Base-by-base conservation (phyloP, 2,329 filamentous ascomycete species). In the Fusarium illudens region DNA sequence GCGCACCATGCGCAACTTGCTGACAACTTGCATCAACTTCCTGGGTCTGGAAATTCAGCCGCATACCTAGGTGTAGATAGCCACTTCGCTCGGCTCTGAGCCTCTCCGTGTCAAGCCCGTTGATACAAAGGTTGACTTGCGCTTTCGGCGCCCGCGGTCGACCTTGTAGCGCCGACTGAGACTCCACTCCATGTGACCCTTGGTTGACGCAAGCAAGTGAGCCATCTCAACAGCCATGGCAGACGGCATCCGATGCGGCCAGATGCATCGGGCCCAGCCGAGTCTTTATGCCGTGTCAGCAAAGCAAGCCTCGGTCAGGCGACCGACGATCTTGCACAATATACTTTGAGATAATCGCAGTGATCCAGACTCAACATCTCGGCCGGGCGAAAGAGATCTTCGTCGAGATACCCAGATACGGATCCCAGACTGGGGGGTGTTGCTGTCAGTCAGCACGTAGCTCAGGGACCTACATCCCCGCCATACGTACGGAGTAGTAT, bases 221-320 rank as follows among this genome's bases (percentile, higher is more conserved):
- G 11, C 19, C 34, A 19, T 37, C 27, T 20, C 9, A 11, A n/a
- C 19, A n/a, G 13, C 20, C 46, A 15, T 2, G 15, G n/a, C 12
- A 33, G 13, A 17, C 12, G 30, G 8, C 34, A 29, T 48, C 49
- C 32, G n/a, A 4, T 46, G 9, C 20, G 17, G 36, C 44, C 29
- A 19, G 15, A 33, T 39, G 27, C 42, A 25, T 44, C 50, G 53
- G 56, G 34, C 37, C 44, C 27, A 54, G 32, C 13, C 15, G 48
- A 48, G 36, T 30, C 34, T 56, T 44, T 29, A 46, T 62, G 49
- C 39, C 54, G 44, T 54, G 63, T 52, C 44, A 60, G 34, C 29
- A 52, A 50, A 60, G 55, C 42, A 61, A 61, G 49, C 39, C 36
- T 51, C n/a, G 53, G 58, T 70, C 67, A 70, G 50, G 29, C 58